Percentiles rank a stretch among this genome's conserved stretches.
phyloP scores from a whole-genome alignment of 2,329 filamentous ascomycete species.

The Aspergillus hiratsukae region DNA sequence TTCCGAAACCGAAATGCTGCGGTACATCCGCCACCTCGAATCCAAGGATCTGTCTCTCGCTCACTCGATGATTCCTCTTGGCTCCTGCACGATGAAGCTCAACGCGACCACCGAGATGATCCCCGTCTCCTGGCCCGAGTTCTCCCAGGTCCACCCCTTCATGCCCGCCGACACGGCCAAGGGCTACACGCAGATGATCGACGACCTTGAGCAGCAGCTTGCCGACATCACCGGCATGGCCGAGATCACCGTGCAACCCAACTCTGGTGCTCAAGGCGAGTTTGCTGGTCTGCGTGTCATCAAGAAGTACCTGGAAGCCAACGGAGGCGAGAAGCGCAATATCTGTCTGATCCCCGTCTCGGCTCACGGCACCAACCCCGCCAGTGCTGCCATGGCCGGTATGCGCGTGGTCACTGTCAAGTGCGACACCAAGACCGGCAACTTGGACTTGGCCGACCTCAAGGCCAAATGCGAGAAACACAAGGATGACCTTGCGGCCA shows the following conservation, averaged over 20 bases:
- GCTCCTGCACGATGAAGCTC: conserved; percentile 98
- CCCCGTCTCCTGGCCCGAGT: conserved; percentile 71
- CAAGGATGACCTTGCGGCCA: conserved; percentile 76
- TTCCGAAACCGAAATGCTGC: conserved; percentile 88
- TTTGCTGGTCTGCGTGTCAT: conserved; percentile 88
- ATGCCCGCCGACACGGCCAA: conserved; percentile 58
- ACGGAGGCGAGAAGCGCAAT: conserved; percentile 64
- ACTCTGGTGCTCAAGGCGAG: conserved; percentile 93
- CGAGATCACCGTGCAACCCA: conserved; percentile 84
- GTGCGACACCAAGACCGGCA: conserved; percentile 80
- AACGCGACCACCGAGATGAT: conserved; percentile 93
- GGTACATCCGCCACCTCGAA: conserved; percentile 89
- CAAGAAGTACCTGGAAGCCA: conserved; percentile 72
- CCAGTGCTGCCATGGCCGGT: conserved; percentile 90
- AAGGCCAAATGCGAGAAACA: conserved; percentile 86
- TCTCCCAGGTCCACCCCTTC: conserved; percentile 78
- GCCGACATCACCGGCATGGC: conserved; percentile 84
- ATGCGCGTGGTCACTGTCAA: conserved; percentile 93
- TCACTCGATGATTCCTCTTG: conserved; percentile 96
- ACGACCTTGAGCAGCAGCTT: conserved; percentile 69
- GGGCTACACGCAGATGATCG: conserved; percentile 68
- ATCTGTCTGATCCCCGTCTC: conserved; percentile 94
- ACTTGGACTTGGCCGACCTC: conserved; percentile 81
- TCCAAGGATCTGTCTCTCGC: conserved; percentile 91
- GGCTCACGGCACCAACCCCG: conserved; percentile 92